phyloP scores from a whole-genome alignment of 257 asterid genomes.

The Solanum piurae region DNA sequence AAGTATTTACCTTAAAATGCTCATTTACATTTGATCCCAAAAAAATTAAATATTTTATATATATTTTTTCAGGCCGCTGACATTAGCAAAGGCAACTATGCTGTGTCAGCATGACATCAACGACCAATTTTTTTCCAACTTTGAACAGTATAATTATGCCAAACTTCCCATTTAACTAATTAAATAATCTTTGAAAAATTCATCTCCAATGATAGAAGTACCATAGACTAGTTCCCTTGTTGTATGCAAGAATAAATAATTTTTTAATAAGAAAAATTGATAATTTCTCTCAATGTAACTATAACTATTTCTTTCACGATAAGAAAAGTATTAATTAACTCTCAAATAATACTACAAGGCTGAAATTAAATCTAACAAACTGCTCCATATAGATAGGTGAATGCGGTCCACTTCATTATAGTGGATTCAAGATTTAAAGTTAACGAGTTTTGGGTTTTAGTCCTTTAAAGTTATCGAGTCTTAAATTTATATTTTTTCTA shows the following conservation, averaged over 20 bases:
- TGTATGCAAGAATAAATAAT: neutral
- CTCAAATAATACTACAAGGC: neutral
- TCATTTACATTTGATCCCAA: too few relatives aligned
- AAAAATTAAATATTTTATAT: too few relatives aligned
- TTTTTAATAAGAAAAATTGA: neutral
- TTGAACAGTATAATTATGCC: too few relatives aligned
- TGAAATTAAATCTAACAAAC: neutral
- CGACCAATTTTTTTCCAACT: too few relatives aligned
- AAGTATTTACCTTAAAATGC: too few relatives aligned
- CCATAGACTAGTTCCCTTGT: neutral
- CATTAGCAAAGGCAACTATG: too few relatives aligned
- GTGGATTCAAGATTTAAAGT: neutral
- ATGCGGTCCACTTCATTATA: neutral
- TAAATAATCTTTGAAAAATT: too few relatives aligned
- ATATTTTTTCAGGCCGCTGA: too few relatives aligned
- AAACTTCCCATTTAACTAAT: too few relatives aligned
- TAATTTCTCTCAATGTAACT: neutral
- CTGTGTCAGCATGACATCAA: too few relatives aligned
- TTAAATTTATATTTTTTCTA: neutral
- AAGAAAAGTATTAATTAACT: neutral
- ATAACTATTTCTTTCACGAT: neutral
- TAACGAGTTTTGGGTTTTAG: neutral
- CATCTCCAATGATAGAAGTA: neutral
- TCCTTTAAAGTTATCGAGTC: rapidly evolving
- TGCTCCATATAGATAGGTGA: neutral